Base-by-base conservation (phyloP, 2,329 filamentous ascomycete species). In the Septoria petroselini region DNA sequence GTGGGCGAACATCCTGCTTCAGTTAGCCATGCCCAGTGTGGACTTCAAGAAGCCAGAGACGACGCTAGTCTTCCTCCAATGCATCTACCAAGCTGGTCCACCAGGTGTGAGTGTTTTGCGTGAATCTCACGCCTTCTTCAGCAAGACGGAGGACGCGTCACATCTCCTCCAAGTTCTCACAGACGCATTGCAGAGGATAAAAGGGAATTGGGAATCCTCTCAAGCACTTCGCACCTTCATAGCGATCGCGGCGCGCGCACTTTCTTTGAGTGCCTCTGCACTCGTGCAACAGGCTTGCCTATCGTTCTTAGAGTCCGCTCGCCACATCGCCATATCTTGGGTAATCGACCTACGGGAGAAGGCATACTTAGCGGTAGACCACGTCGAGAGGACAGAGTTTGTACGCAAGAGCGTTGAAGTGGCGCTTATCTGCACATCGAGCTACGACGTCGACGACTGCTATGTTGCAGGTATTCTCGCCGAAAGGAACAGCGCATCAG, bases 21-120 rank as follows among this genome's bases (percentile, higher is more conserved):
- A 82, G 55, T 59, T 82, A 2, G 77, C 71, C 0, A 73, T 76
- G 0, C 73, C 76, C 65, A 79, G 41, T 51, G 42, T 88, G 2
- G 85, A 86, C 53, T 80, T 86, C 53, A 80, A 77, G 25, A 75
- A 73, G 0, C 72, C 78, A 19, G 70, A 74, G 0, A 78, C 78
- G 0, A 70, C 71, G 19, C 53, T 68, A 0, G 55, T 85, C 0
- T 60, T 87, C 1, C 66, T 68, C 1, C 76, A 79, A 9, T 66
- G 86, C 1, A 68, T 74, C 0, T 54, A 77, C 0, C 77, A 86
- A 53, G 73, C 71, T 1, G 85, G 85, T 0, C 42, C 42, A n/a
- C 8, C 31, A n/a, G 25, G 18, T 3, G 7, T 9, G 9, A 14
- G 17, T 2, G n/a, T 29, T 56, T 2, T 79, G 0, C 72, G 83